A percentile compares a stretch with the other conserved stretches of the same genome.
phyloP scores from a whole-genome alignment of 805 yeast genomes.

The Kodamaea lidongshanica region DNA sequence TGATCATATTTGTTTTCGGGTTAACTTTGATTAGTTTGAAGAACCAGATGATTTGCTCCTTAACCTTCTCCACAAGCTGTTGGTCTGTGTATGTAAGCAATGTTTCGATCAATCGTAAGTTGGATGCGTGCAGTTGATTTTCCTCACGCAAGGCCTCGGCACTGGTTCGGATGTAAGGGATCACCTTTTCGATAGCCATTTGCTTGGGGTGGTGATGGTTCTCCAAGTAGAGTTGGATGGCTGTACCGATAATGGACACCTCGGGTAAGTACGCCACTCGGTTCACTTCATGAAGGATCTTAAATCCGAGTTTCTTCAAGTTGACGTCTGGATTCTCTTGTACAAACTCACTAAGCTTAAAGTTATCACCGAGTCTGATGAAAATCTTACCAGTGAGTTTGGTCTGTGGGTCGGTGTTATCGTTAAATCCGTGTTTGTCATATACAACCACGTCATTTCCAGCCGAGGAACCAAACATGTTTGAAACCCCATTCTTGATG shows the following conservation, averaged over 20 bases:
- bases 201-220: conserved; percentile 10
- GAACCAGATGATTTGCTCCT: conserved; percentile 22
- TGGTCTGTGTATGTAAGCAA: conserved; percentile 15
- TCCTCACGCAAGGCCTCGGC: conserved; percentile 18
- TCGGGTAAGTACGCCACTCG: conserved; percentile 47
- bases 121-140: conserved; percentile 17
- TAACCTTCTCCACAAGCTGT: conserved; percentile 20
- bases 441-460: conserved; percentile 6
- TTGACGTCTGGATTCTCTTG: conserved; percentile 13
- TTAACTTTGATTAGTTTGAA: conserved; percentile 23
- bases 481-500: conserved; percentile 28
- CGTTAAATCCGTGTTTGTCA: conserved; percentile 22
- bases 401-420: conserved; percentile 18
- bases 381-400: conserved; percentile 33
- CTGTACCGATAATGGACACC: conserved; percentile 46
- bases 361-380: conserved; percentile 29
- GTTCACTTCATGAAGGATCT: conserved; percentile 48
- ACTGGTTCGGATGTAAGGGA: conserved; percentile 27
- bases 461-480: conserved; percentile 17
- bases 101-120: conserved; percentile 16
- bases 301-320: conserved; percentile 49
- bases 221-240: conserved; percentile 27
- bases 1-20: conserved; percentile 17
- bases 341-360: conserved; percentile 24
- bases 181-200: conserved; percentile 18